These are phyloP conservation scores for Fraxinus greggii DNA, from an alignment of 305 asterid genomes.

Conservation along the genomic window DNA sequence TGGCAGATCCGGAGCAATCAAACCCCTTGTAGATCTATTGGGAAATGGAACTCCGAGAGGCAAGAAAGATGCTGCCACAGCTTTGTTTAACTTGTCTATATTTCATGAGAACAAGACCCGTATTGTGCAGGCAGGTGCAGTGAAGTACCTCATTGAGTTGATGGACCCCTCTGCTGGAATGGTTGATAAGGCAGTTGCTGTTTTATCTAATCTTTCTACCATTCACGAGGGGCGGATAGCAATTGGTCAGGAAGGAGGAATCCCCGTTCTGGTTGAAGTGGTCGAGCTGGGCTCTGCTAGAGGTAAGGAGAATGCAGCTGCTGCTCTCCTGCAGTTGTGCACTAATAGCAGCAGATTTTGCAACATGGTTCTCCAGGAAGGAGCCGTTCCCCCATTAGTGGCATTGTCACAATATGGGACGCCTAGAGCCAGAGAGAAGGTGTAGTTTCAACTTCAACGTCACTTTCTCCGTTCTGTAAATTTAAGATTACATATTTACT, in stretches of 20 bases:
- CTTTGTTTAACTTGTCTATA: conserved; percentile 79
- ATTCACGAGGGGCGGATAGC: conserved; percentile 73
- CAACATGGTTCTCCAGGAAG: conserved; percentile 77
- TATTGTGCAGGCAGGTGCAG: conserved; percentile 89
- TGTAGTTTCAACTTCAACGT: conserved; percentile 16
- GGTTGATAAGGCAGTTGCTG: conserved; percentile 94
- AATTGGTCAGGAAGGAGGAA: conserved; percentile 76
- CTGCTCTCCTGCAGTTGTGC: conserved; percentile 81
- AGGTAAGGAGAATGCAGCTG: conserved; percentile 95
- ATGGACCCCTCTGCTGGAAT: conserved; percentile 92
- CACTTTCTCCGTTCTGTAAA: not conserved
- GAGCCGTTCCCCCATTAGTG: conserved; percentile 84
- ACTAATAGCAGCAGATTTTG: conserved; percentile 67
- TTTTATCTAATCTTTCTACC: conserved; percentile 83
- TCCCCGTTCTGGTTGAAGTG: conserved; percentile 81
- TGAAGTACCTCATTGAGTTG: conserved; percentile 77
- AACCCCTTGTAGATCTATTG: conserved; percentile 73
- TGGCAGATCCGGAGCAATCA: conserved; percentile 78
- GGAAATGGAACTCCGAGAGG: conserved; percentile 92
- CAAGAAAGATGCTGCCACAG: conserved; percentile 88
- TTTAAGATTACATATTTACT: not conserved
- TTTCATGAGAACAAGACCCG: conserved; percentile 75
- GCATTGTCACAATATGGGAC: conserved; percentile 87
- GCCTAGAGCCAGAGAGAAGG: conserved; percentile 88
- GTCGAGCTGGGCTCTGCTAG: conserved; percentile 86